Percentiles rank a stretch among this genome's conserved stretches.
Evolutionary conservation across 306 rosid species (phyloP).

Genomic region (Glycine soja): DNA sequence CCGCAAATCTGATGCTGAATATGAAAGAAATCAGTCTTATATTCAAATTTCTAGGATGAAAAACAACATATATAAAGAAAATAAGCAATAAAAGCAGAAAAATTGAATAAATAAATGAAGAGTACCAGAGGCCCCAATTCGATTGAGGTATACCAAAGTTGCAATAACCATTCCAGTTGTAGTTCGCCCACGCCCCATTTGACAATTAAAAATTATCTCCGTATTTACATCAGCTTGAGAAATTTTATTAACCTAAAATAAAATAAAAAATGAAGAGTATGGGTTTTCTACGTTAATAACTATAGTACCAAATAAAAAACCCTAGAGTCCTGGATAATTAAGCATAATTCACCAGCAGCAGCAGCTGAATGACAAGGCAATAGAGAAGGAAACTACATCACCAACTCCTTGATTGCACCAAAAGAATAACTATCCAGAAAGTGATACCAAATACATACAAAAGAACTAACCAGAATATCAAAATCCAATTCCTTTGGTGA

Average conservation of each 20-base stretch:
- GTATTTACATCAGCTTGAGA: constrained; percentile 73
- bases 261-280: constrained; percentile 38
- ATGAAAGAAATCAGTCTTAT: constrained; percentile 9
- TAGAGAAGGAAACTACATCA: constrained; percentile 4
- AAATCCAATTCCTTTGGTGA: constrained; percentile 88
- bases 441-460: constrained; percentile 8
- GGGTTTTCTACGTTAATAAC: background rate
- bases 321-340: background rate
- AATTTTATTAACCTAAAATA: constrained; percentile 72
- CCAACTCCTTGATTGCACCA: constrained; percentile 39
- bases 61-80: background rate
- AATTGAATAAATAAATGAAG: constrained; percentile 18
- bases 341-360: constrained; percentile 16
- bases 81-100: constrained; percentile 32
- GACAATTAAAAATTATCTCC: constrained; percentile 82
- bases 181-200: constrained; percentile 94
- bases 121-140: constrained; percentile 82
- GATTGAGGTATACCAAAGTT: constrained; percentile 81
- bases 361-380: constrained; percentile 29
- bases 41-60: constrained; percentile 20
- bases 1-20: constrained; percentile 2
- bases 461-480: constrained; percentile 77
- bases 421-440: constrained; percentile 26
- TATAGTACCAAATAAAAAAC: constrained; percentile 25
- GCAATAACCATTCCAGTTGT: constrained; percentile 96